Conservation (phyloP, 495 filamentous ascomycete genomes). For the Neurospora intermedia region DNA sequence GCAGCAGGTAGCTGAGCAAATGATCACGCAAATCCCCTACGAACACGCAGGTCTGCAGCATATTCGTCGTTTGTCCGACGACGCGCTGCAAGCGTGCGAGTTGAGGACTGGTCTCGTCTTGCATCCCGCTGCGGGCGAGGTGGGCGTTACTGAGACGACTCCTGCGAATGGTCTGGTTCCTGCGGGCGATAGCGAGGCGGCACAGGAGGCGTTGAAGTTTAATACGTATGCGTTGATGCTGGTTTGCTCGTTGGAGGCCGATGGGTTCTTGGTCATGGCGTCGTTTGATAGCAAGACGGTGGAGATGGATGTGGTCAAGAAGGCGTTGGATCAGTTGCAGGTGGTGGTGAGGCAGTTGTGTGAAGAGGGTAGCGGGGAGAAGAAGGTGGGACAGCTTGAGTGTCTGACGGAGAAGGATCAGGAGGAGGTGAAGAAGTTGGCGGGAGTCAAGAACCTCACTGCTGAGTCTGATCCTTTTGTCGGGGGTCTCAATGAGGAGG, state of each 20-base stretch:
- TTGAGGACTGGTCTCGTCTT: constrained; percentile 37
- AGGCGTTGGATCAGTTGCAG: constrained; percentile 21
- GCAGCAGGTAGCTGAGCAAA: constrained; percentile 41
- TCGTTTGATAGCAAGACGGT: constrained; percentile 48
- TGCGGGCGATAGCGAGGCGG: constrained; percentile 41
- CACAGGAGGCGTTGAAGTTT: constrained; percentile 53
- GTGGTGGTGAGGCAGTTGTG: constrained; percentile 22
- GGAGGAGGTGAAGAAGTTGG: constrained; percentile 8
- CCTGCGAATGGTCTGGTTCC: constrained; percentile 39
- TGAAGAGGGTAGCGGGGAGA: constrained; percentile 11
- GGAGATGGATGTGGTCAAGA: constrained; percentile 20
- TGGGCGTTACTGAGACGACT: constrained; percentile 25
- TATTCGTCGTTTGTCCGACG: constrained; percentile 49
- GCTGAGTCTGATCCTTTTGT: constrained; percentile 3
- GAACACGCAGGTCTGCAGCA: constrained; percentile 62
- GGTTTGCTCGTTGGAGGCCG: constrained; percentile 44
- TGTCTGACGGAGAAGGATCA: constrained; percentile 13
- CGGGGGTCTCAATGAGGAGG: constrained; percentile 3
- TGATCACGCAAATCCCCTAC: constrained; percentile 44
- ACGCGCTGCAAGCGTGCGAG: constrained; percentile 55
- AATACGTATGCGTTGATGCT: constrained; percentile 59
- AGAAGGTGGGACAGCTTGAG: constrained; percentile 18
- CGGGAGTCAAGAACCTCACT: background rate
- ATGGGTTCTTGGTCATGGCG: constrained; percentile 48
- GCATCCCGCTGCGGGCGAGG: constrained; percentile 28